phyloP scores from a whole-genome alignment of 257 asterid species.

The Anisodus acutangulus region DNA sequence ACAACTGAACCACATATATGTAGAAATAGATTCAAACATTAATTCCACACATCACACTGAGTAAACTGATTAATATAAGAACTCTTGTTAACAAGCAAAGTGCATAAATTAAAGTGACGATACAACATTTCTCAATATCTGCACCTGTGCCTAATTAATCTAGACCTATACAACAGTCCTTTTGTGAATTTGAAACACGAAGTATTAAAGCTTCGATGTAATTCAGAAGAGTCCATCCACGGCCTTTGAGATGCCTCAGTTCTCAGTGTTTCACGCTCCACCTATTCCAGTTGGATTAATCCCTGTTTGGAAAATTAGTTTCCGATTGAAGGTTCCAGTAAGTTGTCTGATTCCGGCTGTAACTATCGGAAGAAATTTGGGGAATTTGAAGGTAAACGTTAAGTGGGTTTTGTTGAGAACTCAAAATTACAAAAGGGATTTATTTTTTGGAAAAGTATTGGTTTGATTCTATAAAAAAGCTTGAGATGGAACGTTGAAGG shows the following conservation, averaged over 20 bases:
- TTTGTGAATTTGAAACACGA: not conserved
- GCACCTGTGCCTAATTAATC: not conserved
- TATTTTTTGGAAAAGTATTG: not conserved
- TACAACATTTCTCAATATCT: not conserved
- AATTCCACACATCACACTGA: not conserved
- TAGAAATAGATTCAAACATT: not conserved
- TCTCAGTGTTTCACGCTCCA: no score
- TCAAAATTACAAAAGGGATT: not conserved
- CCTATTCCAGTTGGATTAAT: no score
- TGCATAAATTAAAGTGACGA: not conserved
- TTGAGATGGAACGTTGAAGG: constrained; percentile 13
- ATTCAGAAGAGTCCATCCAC: not conserved
- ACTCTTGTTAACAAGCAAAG: not conserved
- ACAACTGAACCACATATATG: not conserved
- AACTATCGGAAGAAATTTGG: not conserved
- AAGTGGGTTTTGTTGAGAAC: not conserved
- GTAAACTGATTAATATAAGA: not conserved
- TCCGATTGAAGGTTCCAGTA: not conserved
- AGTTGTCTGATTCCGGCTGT: not conserved
- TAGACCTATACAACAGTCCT: not conserved
- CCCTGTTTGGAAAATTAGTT: no score
- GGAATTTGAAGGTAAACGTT: not conserved
- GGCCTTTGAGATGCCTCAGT: no score
- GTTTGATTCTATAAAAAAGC: not conserved
- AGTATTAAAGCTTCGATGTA: not conserved